Conservation (phyloP, 208 protist species). For the Acanthamoeba healyi region DNA sequence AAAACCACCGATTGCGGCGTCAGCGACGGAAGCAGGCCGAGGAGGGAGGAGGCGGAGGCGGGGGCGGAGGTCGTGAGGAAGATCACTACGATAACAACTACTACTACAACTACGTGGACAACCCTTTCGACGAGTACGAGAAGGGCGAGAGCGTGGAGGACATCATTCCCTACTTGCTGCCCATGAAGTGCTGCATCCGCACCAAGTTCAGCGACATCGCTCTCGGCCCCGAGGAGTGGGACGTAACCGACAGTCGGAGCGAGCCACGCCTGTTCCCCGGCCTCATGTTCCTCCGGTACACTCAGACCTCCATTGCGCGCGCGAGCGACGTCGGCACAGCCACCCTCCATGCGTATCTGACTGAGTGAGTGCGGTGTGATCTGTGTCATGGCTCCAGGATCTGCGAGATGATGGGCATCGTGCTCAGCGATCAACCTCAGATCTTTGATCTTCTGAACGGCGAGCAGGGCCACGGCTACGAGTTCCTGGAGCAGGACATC, state of each 20-base stretch:
- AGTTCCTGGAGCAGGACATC: constrained; percentile 69
- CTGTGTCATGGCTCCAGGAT: neutral
- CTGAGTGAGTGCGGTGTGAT: too few species aligned
- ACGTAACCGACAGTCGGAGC: neutral
- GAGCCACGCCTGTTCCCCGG: neutral
- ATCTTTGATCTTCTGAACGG: constrained; percentile 54
- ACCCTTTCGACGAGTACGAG: constrained; percentile 7
- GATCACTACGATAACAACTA: neutral
- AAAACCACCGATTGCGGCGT: neutral
- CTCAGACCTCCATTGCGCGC: too few species aligned
- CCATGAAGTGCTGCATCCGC: constrained; percentile 21
- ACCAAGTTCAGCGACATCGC: constrained; percentile 15
- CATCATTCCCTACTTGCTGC: neutral
- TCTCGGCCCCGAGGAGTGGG: neutral
- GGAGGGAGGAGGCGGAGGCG: neutral
- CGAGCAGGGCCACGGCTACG: neutral
- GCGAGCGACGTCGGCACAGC: too few species aligned
- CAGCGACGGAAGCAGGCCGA: neutral
- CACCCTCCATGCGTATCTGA: too few species aligned
- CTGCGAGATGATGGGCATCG: constrained; percentile 56
- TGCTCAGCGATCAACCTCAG: neutral
- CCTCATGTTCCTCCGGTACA: constrained; percentile 17
- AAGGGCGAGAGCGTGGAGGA: constrained; percentile 27
- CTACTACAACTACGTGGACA: neutral
- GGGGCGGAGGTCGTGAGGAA: too few species aligned